A percentile compares a stretch with the other conserved stretches of the same genome.
These are phyloP conservation scores for Raphanus sativus DNA, from an alignment of 345 rosid genomes.

Conservation along the genomic window DNA sequence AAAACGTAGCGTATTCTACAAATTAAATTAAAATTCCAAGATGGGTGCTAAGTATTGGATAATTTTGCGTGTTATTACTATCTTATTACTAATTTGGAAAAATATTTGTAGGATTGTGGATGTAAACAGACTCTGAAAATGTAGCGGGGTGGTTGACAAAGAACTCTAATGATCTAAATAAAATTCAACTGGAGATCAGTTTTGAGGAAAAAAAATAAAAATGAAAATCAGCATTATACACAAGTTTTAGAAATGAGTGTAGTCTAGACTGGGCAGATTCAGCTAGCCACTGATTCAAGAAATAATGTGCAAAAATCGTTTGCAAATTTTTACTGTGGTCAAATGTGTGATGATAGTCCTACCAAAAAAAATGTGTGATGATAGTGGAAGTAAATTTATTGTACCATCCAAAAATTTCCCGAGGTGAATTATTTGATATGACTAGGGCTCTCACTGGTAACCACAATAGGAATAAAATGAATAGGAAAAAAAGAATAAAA, in stretches of 20 bases:
- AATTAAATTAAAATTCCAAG: neutral
- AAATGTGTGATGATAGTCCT: conserved; percentile 17
- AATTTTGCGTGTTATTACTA: neutral
- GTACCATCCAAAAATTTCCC: neutral
- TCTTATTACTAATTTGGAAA: neutral
- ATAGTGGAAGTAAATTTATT: conserved; percentile 15
- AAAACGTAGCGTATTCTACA: neutral
- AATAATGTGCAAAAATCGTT: neutral
- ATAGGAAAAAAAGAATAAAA: too few relatives aligned
- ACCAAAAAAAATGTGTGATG: neutral
- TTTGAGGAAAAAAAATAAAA: neutral
- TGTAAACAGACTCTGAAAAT: neutral
- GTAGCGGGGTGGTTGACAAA: neutral
- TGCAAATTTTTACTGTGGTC: conserved; percentile 19
- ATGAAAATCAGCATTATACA: neutral
- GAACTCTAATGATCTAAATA: neutral
- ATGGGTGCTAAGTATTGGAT: neutral
- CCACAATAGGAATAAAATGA: too few relatives aligned
- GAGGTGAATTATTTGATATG: conserved; percentile 24
- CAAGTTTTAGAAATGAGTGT: neutral
- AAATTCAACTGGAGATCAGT: neutral
- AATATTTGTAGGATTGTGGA: neutral
- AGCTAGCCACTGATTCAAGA: conserved; percentile 2
- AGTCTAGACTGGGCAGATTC: neutral
- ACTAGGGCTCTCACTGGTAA: neutral